These are phyloP conservation scores for Gymnopilus junonius DNA, from an alignment of 768 basidiomycete species.

Conservation along the genomic window DNA sequence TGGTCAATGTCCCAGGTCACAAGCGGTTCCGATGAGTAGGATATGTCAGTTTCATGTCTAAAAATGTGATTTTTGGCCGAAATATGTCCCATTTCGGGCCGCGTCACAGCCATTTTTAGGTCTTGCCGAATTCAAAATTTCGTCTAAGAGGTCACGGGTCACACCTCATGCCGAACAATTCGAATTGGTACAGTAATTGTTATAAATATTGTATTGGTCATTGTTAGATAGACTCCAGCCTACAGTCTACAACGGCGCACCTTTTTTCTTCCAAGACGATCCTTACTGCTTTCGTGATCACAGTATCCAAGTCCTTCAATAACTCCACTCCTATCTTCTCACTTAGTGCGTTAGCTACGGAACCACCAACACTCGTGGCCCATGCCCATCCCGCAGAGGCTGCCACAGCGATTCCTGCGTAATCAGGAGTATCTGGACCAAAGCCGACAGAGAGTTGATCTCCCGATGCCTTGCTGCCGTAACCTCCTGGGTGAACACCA, in stretches of 20 bases:
- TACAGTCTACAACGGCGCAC: conserved; percentile 70
- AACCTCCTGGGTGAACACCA: conserved; percentile 62
- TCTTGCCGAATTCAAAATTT: no score
- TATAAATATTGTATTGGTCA: no score
- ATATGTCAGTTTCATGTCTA: no score
- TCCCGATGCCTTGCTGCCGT: conserved; percentile 50
- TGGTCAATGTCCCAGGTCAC: no score
- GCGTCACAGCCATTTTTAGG: no score
- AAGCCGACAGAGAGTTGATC: conserved; percentile 64
- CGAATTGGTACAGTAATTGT: no score
- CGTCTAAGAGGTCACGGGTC: no score
- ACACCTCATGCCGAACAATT: no score
- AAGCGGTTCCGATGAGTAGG: no score
- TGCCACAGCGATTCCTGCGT: conserved; percentile 64
- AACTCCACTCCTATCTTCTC: conserved; percentile 15
- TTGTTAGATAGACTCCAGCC: conserved; percentile 43
- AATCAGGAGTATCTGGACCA: conserved; percentile 65
- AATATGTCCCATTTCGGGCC: no score
- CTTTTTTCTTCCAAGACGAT: conserved; percentile 61
- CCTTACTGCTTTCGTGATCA: conserved; percentile 53
- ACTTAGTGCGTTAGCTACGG: neutral
- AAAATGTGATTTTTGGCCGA: no score
- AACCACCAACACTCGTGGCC: conserved; percentile 42
- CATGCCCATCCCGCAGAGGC: conserved; percentile 74
- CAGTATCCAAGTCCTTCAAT: conserved; percentile 27